These are phyloP conservation scores for Globisporangium paddicum DNA, from an alignment of 352 stramenopile genomes.

Conservation along the genomic window DNA sequence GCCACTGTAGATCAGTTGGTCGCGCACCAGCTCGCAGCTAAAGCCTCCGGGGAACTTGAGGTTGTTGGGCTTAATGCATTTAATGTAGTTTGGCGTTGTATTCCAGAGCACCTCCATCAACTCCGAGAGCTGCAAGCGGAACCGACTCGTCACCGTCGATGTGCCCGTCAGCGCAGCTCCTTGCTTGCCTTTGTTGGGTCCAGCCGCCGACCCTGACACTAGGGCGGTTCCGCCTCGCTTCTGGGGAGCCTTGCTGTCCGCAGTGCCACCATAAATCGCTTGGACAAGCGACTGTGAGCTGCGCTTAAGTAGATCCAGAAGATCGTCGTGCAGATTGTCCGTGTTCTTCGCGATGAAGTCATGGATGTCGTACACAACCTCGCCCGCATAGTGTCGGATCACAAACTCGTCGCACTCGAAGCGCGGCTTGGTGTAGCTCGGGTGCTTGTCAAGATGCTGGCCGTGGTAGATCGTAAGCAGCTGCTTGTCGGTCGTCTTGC, in stretches of 20 bases:
- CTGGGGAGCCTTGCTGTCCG: constrained; percentile 2
- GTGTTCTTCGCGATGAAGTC: constrained; percentile 88
- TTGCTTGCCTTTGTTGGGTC: constrained; percentile 28
- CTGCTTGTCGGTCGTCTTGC: constrained; percentile 83
- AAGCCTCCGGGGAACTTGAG: constrained; percentile 89
- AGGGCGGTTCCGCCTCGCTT: constrained; percentile 15
- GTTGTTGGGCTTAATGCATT: constrained; percentile 95
- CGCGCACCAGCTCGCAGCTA: constrained; percentile 82
- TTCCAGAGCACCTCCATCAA: constrained; percentile 81
- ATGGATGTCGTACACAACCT: constrained; percentile 77
- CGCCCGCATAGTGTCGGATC: constrained; percentile 80
- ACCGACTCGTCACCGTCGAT: constrained; percentile 65
- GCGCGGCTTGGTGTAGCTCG: constrained; percentile 62
- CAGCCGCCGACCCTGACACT: not conserved
- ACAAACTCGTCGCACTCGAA: constrained; percentile 86
- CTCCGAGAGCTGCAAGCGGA: constrained; percentile 71
- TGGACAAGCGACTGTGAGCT: constrained; percentile 64
- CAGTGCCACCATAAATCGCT: constrained; percentile 34
- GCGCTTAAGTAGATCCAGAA: constrained; percentile 68
- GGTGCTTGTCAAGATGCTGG: constrained; percentile 68
- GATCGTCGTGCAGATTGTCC: constrained; percentile 86
- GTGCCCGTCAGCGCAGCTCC: constrained; percentile 53
- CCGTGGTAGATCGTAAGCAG: constrained; percentile 78
- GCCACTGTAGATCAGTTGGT: constrained; percentile 90
- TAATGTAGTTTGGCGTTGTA: constrained; percentile 93